phyloP scores from a whole-genome alignment of 1,284 basidiomycete genomes.

The Ceratobasidium sp. region DNA sequence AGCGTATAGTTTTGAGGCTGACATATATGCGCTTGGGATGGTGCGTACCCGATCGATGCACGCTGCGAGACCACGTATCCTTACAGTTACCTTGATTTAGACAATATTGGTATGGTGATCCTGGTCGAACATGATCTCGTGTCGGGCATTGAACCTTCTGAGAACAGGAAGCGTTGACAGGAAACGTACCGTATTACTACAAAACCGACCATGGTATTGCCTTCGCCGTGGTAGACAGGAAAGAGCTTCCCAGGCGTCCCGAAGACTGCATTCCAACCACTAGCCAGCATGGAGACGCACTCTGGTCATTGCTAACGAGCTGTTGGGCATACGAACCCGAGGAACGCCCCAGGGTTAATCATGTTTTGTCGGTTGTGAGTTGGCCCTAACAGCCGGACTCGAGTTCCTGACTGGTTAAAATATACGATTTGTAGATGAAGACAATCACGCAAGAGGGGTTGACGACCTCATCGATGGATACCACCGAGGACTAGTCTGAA shows the following conservation, averaged over 20 bases:
- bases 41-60: background rate
- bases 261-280: background rate
- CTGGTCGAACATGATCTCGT: too few relatives aligned
- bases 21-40: constrained; percentile 28
- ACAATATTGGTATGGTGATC: too few relatives aligned
- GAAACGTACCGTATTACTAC: background rate
- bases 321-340: background rate
- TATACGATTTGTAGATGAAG: too few relatives aligned
- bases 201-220: background rate
- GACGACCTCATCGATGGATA: too few relatives aligned
- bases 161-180: background rate
- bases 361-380: background rate
- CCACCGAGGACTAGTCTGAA: background rate
- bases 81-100: background rate
- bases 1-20: background rate
- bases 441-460: too few relatives aligned
- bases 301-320: background rate
- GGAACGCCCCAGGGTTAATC: background rate
- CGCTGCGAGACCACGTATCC: too few relatives aligned
- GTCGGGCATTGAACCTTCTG: background rate
- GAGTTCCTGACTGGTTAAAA: too few relatives aligned
- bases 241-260: background rate
- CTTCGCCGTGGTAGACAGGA: background rate
- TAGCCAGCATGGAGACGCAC: background rate
- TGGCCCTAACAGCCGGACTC: too few relatives aligned